A percentile compares a stretch with the other conserved stretches of the same genome.
Conservation (phyloP, 306 rosid genomes). For the Rosa persica region DNA sequence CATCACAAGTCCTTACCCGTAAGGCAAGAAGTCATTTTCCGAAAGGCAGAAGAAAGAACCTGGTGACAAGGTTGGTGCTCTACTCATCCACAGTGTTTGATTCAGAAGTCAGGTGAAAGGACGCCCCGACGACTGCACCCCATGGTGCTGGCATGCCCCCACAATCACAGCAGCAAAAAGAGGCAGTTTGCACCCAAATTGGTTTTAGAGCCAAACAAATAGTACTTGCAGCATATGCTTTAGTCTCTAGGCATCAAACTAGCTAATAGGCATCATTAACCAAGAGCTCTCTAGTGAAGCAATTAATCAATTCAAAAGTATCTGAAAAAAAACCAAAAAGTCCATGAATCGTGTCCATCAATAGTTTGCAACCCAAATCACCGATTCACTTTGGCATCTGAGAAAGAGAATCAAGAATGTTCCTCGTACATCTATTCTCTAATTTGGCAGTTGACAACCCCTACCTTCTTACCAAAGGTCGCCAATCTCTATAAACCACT, state of each 20-base stretch:
- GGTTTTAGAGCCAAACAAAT: too few species aligned
- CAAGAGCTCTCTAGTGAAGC: background rate
- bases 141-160: too few species aligned
- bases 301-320: background rate
- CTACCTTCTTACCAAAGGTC: constrained; percentile 7
- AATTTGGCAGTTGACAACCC: background rate
- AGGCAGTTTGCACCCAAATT: too few species aligned
- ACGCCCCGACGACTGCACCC: too few species aligned
- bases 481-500: background rate
- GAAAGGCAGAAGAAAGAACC: too few species aligned
- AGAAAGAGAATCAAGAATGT: background rate
- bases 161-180: too few species aligned
- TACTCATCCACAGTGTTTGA: too few species aligned
- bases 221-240: background rate
- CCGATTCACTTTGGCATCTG: constrained; percentile 2
- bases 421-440: background rate
- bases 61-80: too few species aligned
- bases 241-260: background rate
- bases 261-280: background rate
- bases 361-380: background rate
- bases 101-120: too few species aligned
- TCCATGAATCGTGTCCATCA: background rate
- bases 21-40: too few species aligned
- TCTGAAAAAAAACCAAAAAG: background rate
- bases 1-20: too few species aligned